Conservation (phyloP, 2,329 filamentous ascomycete genomes). For the Lasiodiplodia sp. region DNA sequence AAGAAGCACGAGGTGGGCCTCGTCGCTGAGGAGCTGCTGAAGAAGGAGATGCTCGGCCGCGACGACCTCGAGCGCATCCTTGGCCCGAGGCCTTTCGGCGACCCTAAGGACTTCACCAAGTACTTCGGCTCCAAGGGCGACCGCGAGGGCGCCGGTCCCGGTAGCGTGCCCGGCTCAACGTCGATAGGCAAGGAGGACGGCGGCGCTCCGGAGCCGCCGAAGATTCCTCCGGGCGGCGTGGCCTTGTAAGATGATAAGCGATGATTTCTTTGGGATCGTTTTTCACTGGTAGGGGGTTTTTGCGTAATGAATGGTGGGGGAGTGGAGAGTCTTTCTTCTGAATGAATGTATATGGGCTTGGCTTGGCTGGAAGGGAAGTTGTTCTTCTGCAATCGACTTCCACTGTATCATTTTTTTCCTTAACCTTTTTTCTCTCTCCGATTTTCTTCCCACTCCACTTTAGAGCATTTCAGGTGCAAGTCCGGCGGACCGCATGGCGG, state of each 20-base stretch:
- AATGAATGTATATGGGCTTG: background rate
- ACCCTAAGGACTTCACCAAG: slow-evolving; percentile 89
- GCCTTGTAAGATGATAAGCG: slow-evolving; percentile 15
- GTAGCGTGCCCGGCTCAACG: slow-evolving; percentile 10
- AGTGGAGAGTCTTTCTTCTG: background rate
- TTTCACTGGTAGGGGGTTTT: background rate
- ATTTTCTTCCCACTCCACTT: background rate
- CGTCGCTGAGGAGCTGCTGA: slow-evolving; percentile 89
- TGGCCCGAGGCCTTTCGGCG: slow-evolving; percentile 83
- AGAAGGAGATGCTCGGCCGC: slow-evolving; percentile 87
- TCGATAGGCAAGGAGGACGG: slow-evolving; percentile 22
- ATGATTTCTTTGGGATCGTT: background rate
- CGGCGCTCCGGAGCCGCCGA: slow-evolving; percentile 20
- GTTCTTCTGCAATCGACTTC: background rate
- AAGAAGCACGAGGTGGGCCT: slow-evolving; percentile 90
- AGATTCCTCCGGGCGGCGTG: slow-evolving; percentile 8
- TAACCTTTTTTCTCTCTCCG: background rate
- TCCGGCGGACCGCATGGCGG: background rate
- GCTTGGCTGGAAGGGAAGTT: background rate
- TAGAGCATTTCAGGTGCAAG: slow-evolving; percentile 10
- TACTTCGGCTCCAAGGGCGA: slow-evolving; percentile 70
- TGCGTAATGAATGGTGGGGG: background rate
- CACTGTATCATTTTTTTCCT: background rate
- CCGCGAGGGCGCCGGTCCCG: slow-evolving; percentile 33
- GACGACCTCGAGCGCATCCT: slow-evolving; percentile 93